Evolutionary conservation across 1,284 basidiomycete species (phyloP), one percentile per base, ranked within the genome.

Genomic region (Tilletia walkeri): DNA sequence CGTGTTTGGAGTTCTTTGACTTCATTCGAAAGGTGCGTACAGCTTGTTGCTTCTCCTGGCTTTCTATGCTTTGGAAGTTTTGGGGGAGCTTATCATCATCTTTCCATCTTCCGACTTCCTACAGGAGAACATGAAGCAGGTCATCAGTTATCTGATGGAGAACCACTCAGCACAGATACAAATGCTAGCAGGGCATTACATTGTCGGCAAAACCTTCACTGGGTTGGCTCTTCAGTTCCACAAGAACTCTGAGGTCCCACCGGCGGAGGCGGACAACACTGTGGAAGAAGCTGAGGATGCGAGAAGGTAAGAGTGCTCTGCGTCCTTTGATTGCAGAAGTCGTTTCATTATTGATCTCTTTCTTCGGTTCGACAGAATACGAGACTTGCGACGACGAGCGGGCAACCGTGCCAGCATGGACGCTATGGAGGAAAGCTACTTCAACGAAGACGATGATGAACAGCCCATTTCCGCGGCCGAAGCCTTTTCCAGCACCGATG

Each of bases 1-100:
- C 95, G 20, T 97, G 93, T 86, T 90, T 96, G 80, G 95, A 99
- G 82, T 92, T 93, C 74, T 93, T 99, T 79, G 95, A 99, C 79
- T 88, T 89, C 75, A 92, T 98, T 92, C 71, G 89, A 88, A 86
- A 70, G 50, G 75, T 75, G 59, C 54, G 69, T 65, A 24, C 9
- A 16, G 70, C 67, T 34, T 30, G 24, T 56, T 53, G 50, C 12
- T 20, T n/a, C 18, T 53, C 6, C 18, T 7, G 6, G 1, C 4
- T 7, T 0, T 49, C 59, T 66, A 30, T 3, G 69, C 45, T 65
- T 67, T 39, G 24, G 18, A 6, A 10, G 2, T 38, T 41, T 66
- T 56, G 70, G 69, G 63, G 75, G 65, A 47, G 54, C 50, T 66
- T 41, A 18, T 36, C 39, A 45, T 34, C 9, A 34, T 48, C 7